Evolutionary conservation across 345 rosid genomes (phyloP).

Genomic region (Kandelia obovata): DNA sequence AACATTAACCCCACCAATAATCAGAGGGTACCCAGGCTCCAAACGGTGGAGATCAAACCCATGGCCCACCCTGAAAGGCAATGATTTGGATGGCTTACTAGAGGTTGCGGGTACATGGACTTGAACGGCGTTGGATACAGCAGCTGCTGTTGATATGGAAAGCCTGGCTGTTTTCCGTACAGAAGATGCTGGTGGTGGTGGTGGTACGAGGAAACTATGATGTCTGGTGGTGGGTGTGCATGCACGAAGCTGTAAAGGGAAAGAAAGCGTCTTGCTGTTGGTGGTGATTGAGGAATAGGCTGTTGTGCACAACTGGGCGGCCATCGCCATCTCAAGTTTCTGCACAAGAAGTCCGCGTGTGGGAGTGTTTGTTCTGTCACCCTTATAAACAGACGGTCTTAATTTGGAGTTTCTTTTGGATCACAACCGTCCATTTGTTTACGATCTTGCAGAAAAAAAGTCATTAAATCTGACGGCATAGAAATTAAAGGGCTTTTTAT

Average conservation of each 20-base stretch:
- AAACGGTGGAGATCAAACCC: conserved; percentile 93
- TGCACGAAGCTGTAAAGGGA: conserved; percentile 21
- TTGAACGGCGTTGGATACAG: conserved; percentile 43
- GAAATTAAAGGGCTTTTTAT: too few relatives aligned
- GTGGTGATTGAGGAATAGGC: conserved; percentile 15
- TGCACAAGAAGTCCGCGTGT: not conserved
- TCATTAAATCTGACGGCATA: too few relatives aligned
- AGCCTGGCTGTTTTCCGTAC: conserved; percentile 16
- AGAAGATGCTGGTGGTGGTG: conserved; percentile 15
- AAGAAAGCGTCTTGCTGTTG: conserved; percentile 11
- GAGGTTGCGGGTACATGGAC: conserved; percentile 43
- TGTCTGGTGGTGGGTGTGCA: conserved; percentile 1
- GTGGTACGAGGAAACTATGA: conserved; percentile 10
- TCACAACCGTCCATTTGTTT: not conserved
- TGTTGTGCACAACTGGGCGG: conserved; percentile 35
- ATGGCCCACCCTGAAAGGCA: conserved; percentile 91
- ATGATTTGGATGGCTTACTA: conserved; percentile 38
- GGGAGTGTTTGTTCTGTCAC: too few relatives aligned
- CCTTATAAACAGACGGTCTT: not conserved
- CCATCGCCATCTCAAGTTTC: conserved; percentile 37
- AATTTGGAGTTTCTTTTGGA: not conserved
- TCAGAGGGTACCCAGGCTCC: conserved; percentile 93
- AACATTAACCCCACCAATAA: conserved; percentile 85
- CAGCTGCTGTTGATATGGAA: conserved; percentile 27
- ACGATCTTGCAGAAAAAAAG: too few relatives aligned